These are phyloP conservation scores for Falciphora oryzae DNA, from an alignment of 2,329 filamentous ascomycete genomes.

Conservation along the genomic window DNA sequence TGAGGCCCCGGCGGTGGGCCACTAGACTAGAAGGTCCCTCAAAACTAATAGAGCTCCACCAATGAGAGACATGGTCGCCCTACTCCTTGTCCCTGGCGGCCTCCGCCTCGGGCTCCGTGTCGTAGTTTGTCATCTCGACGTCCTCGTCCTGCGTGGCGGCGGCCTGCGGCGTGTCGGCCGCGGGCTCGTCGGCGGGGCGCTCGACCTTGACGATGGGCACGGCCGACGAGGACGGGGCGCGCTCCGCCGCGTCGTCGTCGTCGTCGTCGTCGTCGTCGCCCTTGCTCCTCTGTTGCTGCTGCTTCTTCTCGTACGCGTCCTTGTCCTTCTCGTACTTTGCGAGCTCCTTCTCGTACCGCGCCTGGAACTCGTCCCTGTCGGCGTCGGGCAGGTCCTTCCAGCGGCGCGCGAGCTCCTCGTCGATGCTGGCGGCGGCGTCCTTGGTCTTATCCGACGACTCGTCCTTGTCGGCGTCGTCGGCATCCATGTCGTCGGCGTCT, in stretches of 20 bases:
- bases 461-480: conserved; percentile 7
- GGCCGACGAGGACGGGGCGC: neutral
- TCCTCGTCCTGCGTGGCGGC: conserved; percentile 15
- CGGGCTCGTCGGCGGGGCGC: conserved; percentile 12
- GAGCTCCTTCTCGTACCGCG: conserved; percentile 34
- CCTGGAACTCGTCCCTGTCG: conserved; percentile 44
- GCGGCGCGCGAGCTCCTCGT: conserved; percentile 48
- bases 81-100: neutral
- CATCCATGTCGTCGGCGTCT: conserved; percentile 26
- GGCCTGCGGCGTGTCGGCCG: conserved; percentile 23
- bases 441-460: conserved; percentile 13
- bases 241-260: conserved; percentile 2
- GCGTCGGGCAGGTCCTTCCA: conserved; percentile 49
- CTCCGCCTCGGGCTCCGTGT: conserved; percentile 10
- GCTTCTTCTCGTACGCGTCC: conserved; percentile 19
- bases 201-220: conserved; percentile 5
- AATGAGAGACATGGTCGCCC: too few species aligned
- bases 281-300: conserved; percentile 1
- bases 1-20: too few species aligned
- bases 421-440: conserved; percentile 29
- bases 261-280: conserved; percentile 11
- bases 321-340: conserved; percentile 38
- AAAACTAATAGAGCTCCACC: too few species aligned
- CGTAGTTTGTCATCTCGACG: conserved; percentile 8
- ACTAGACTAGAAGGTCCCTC: too few species aligned